Evolutionary conservation across 192 early-diverging fungal species (phyloP).

Genomic region (Umbelopsis vinacea): DNA sequence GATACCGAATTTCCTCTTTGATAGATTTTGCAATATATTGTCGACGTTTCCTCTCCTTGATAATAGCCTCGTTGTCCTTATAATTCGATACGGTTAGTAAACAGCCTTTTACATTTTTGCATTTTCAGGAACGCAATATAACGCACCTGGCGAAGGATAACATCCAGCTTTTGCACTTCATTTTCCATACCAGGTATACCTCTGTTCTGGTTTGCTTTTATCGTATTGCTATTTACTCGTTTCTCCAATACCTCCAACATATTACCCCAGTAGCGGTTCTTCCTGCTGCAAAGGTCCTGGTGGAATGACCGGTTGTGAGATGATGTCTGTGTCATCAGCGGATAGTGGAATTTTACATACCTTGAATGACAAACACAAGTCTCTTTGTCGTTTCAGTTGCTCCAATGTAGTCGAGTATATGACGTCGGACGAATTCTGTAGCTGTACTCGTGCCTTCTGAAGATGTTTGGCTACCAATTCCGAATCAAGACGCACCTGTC

Average conservation of each 20-base stretch:
- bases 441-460: conserved; percentile 36
- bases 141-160: conserved; percentile 45
- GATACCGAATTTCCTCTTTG: conserved; percentile 14
- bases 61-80: neutral
- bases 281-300: conserved; percentile 51
- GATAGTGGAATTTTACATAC: conserved; percentile 24
- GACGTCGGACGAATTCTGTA: conserved; percentile 30
- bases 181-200: conserved; percentile 48
- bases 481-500: conserved; percentile 51
- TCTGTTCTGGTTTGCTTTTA: conserved; percentile 51
- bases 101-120: no score
- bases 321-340: neutral
- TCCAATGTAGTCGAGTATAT: conserved; percentile 54
- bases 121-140: no score
- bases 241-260: conserved; percentile 56
- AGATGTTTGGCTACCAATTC: conserved; percentile 51
- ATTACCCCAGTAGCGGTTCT: conserved; percentile 48
- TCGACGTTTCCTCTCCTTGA: neutral
- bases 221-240: conserved; percentile 51
- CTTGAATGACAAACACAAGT: conserved; percentile 58
- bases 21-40: neutral
- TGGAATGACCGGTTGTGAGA: neutral
- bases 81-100: no score
- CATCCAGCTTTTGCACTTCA: conserved; percentile 44
- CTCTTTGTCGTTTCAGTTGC: conserved; percentile 63